phyloP scores from a whole-genome alignment of 805 yeast species.

The Nakazawaea populi region DNA sequence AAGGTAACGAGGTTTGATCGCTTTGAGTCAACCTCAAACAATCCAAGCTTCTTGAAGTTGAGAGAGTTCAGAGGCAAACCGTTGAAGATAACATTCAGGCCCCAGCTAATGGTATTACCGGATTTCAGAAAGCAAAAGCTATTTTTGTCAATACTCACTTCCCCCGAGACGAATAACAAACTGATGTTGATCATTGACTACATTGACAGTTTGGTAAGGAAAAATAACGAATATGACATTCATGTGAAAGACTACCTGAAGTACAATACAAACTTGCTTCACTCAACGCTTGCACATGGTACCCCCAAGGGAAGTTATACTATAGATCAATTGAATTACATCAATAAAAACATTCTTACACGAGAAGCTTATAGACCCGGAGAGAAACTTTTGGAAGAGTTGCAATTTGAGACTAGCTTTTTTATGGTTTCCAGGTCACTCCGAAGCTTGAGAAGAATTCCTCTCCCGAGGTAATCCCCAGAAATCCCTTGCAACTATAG shows the following conservation, averaged over 20 bases:
- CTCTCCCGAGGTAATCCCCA: neutral
- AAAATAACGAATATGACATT: neutral
- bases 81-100: slow-evolving; percentile 2
- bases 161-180: slow-evolving; percentile 1
- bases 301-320: neutral
- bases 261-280: neutral
- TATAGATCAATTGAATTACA: neutral
- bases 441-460: slow-evolving; percentile 1
- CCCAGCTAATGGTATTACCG: neutral
- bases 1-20: slow-evolving; percentile 1
- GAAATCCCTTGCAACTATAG: neutral
- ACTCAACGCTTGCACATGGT: slow-evolving; percentile 1
- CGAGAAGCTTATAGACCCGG: neutral
- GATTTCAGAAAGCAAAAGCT: neutral
- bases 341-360: neutral
- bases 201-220: slow-evolving; percentile 1
- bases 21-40: neutral
- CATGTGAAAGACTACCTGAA: neutral
- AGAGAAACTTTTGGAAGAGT: neutral
- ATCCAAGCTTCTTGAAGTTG: neutral
- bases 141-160: neutral
- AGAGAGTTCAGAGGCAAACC: neutral
- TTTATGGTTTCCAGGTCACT: neutral
- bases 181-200: slow-evolving; percentile 1
- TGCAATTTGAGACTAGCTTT: slow-evolving; percentile 1